Conservation (phyloP, 2,329 filamentous ascomycete species). For the Fusarium veterinarium region DNA sequence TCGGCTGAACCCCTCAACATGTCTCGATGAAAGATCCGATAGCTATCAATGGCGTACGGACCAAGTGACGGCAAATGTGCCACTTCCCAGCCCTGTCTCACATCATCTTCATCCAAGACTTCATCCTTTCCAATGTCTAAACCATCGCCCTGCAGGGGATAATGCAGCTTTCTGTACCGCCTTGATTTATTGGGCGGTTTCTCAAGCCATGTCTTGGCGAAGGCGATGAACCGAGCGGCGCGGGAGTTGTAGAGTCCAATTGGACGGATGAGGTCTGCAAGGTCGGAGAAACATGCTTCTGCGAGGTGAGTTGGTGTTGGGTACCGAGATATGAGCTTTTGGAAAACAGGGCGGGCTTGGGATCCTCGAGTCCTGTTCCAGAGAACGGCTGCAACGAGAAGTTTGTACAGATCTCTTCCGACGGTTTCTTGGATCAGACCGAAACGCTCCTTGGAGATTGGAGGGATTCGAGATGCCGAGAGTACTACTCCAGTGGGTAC, state of each 20-base stretch:
- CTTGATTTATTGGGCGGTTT: not conserved
- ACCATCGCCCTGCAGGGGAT: constrained; percentile 10
- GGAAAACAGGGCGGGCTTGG: constrained; percentile 15
- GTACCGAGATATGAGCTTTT: not conserved
- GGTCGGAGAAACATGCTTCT: not conserved
- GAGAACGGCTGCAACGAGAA: constrained; percentile 26
- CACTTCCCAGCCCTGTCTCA: constrained; percentile 30
- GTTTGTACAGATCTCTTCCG: constrained; percentile 10
- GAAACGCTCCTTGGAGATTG: not conserved
- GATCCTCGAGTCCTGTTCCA: constrained; percentile 28
- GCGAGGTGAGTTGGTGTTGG: constrained; percentile 4
- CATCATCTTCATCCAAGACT: constrained; percentile 7
- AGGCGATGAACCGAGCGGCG: constrained; percentile 19
- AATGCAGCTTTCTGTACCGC: constrained; percentile 28
- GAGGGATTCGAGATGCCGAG: constrained; percentile 7
- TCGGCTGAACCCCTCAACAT: constrained; percentile 4
- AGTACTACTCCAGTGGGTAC: not conserved
- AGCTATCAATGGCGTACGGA: constrained; percentile 32
- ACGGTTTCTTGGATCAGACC: constrained; percentile 32
- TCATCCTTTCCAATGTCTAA: constrained; percentile 14
- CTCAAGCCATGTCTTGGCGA: constrained; percentile 22
- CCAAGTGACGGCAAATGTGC: constrained; percentile 29
- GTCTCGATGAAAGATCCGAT: constrained; percentile 31
- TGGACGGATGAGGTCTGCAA: constrained; percentile 23
- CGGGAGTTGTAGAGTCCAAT: constrained; percentile 31